phyloP scores from a whole-genome alignment of 768 basidiomycete species.

The Hirschioporus abietinus region DNA sequence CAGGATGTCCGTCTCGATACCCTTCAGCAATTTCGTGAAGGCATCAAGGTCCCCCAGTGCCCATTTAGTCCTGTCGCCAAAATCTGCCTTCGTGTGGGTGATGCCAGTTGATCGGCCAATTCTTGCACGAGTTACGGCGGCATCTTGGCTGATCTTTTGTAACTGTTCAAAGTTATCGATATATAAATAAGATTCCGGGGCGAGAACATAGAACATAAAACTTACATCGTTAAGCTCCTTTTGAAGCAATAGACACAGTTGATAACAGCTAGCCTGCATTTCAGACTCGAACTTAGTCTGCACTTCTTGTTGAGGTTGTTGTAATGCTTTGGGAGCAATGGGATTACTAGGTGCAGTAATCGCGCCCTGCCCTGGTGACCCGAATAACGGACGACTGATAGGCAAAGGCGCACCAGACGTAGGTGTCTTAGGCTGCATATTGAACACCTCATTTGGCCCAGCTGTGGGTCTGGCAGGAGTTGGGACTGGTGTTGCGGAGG shows the following conservation, averaged over 20 bases:
- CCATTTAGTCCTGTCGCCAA: conserved; percentile 49
- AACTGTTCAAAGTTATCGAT: conserved; percentile 32
- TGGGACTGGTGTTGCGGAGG: conserved; percentile 37
- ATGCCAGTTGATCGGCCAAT: conserved; percentile 34
- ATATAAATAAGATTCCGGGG: background rate
- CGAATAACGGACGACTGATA: conserved; percentile 6
- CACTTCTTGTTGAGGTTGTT: conserved; percentile 49
- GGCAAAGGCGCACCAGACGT: background rate
- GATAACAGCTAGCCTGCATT: conserved; percentile 30
- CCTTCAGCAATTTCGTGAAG: conserved; percentile 44
- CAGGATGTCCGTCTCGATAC: conserved; percentile 47
- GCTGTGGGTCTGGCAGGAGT: conserved; percentile 8
- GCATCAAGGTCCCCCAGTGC: conserved; percentile 43
- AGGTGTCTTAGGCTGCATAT: conserved; percentile 6
- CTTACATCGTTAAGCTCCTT: conserved; percentile 59
- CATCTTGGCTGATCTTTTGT: conserved; percentile 31
- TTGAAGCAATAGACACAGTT: conserved; percentile 24
- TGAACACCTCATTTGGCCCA: background rate
- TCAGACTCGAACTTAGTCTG: conserved; percentile 51
- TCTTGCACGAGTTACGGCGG: conserved; percentile 30
- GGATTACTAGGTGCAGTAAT: background rate
- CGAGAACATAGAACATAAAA: conserved; percentile 16
- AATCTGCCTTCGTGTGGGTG: conserved; percentile 37
- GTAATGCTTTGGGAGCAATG: conserved; percentile 11
- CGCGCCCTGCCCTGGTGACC: background rate